A percentile compares a stretch with the other conserved stretches of the same genome.
phyloP scores from a whole-genome alignment of 345 rosid species.

The Eucalyptus regnans region DNA sequence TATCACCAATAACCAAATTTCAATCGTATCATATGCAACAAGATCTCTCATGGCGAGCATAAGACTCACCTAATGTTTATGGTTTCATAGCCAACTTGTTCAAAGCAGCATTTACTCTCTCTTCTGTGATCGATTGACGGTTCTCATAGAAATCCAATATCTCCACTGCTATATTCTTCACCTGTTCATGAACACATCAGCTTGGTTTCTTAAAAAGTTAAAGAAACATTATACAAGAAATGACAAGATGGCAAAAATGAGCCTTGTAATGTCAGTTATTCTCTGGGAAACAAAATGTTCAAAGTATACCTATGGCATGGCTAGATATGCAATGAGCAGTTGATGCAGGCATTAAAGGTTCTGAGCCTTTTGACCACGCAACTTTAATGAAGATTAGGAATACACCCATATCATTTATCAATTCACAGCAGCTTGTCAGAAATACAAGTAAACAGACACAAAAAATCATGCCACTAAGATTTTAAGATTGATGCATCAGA shows the following conservation, averaged over 20 bases:
- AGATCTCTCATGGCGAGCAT: background rate
- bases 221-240: background rate
- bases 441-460: background rate
- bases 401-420: background rate
- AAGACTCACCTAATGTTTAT: conserved; percentile 1
- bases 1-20: background rate
- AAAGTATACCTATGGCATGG: background rate
- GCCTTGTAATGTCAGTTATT: background rate
- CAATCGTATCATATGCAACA: background rate
- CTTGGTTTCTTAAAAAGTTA: background rate
- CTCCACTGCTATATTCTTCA: conserved; percentile 51
- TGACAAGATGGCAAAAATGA: background rate
- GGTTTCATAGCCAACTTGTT: conserved; percentile 54
- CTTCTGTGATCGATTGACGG: conserved; percentile 22
- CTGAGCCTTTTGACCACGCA: background rate
- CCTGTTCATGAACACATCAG: conserved; percentile 11
- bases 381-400: background rate
- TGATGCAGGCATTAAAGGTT: background rate
- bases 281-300: background rate
- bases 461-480: background rate
- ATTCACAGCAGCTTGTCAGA: background rate
- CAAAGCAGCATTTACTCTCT: conserved; percentile 20
- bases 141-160: conserved; percentile 48
- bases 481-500: background rate
- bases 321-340: background rate